phyloP scores from a whole-genome alignment of 139 green algal species.

The Diplosphaera chodatii region DNA sequence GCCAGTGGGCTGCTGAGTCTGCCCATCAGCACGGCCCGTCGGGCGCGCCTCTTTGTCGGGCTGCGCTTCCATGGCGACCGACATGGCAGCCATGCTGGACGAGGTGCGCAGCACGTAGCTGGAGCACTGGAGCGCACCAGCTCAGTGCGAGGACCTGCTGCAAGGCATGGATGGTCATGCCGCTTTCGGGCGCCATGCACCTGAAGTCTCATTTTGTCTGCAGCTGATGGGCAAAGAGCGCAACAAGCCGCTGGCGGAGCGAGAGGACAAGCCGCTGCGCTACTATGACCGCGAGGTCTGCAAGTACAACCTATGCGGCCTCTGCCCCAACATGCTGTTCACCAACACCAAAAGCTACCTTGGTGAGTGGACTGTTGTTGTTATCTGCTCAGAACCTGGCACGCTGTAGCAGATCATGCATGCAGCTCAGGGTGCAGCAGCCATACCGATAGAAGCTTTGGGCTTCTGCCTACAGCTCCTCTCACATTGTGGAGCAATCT shows the following conservation, averaged over 20 bases:
- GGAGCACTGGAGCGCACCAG: too few species aligned
- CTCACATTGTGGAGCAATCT: background rate
- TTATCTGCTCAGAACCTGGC: too few species aligned
- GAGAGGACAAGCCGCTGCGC: conserved; percentile 23
- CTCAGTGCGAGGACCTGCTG: too few species aligned
- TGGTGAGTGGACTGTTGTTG: conserved; percentile 49
- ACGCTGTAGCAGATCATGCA: too few species aligned
- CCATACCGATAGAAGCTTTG: too few species aligned
- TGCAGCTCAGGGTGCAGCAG: too few species aligned
- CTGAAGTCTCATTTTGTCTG: background rate
- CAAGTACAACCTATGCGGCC: conserved; percentile 68
- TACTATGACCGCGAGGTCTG: conserved; percentile 71
- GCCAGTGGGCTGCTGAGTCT: too few species aligned
- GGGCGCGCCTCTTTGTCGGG: too few species aligned
- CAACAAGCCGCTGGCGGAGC: conserved; percentile 49
- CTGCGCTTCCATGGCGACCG: conserved; percentile 50
- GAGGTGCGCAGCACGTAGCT: conserved; percentile 34
- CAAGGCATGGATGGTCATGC: too few species aligned
- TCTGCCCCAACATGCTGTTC: conserved; percentile 78
- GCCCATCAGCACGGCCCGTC: too few species aligned
- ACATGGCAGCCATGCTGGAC: conserved; percentile 60
- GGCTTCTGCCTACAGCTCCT: too few species aligned
- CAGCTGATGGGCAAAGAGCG: conserved; percentile 59
- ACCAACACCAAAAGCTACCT: conserved; percentile 81
- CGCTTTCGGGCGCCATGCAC: too few species aligned